Percentiles rank a stretch among this genome's conserved stretches.
These are phyloP conservation scores for Angomonas ambiguus DNA, from an alignment of 208 protist genomes.

Conservation along the genomic window DNA sequence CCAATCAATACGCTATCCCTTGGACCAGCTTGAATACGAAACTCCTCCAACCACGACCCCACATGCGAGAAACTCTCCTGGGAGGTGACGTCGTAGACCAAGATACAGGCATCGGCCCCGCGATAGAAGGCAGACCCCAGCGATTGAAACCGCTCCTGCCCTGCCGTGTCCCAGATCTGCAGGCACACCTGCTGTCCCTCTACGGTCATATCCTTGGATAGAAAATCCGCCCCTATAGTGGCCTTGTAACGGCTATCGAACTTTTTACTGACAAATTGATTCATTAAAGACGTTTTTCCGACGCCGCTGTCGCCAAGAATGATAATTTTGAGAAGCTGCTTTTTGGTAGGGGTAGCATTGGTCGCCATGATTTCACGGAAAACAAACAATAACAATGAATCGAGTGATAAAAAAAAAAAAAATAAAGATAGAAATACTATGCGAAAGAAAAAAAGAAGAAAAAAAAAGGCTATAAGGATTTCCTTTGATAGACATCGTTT, in stretches of 20 bases:
- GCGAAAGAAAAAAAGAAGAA: neutral
- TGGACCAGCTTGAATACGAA: constrained; percentile 93
- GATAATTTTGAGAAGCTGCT: constrained; percentile 94
- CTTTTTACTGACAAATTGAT: constrained; percentile 88
- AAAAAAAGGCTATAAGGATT: neutral
- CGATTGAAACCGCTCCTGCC: constrained; percentile 99
- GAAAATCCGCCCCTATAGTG: constrained; percentile 99
- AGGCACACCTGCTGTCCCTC: constrained; percentile 96
- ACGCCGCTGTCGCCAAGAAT: constrained; percentile 92
- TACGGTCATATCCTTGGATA: constrained; percentile 97
- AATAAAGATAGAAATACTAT: neutral
- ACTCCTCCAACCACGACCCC: constrained; percentile 98
- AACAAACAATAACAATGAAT: neutral
- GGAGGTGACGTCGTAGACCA: constrained; percentile 89
- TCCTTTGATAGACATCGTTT: too few species aligned
- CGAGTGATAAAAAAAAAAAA: neutral
- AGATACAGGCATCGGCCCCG: constrained; percentile 97
- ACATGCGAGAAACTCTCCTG: constrained; percentile 84
- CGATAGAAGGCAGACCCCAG: constrained; percentile 99
- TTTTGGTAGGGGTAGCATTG: constrained; percentile 19
- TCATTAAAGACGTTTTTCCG: constrained; percentile 91
- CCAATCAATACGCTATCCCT: constrained; percentile 98
- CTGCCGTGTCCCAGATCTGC: constrained; percentile 95
- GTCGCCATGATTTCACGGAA: neutral
- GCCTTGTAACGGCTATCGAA: constrained; percentile 98